Evolutionary conservation across 768 basidiomycete genomes (phyloP), one percentile per base, ranked within the genome.

Genomic region (Pisolithus orientalis): DNA sequence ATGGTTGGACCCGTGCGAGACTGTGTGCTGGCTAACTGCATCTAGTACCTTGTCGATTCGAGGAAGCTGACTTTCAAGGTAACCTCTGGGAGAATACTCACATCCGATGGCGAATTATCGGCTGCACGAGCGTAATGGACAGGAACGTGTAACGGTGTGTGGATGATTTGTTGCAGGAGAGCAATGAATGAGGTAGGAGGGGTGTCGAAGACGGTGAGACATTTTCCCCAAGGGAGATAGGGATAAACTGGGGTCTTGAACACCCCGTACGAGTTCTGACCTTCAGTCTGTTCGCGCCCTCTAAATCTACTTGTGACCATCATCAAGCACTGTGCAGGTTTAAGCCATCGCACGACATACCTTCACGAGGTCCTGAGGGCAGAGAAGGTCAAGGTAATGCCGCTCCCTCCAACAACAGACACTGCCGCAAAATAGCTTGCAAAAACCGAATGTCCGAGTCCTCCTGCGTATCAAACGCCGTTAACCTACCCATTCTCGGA

Each of bases 321-420:
- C 49, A 61, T 16, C 45, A 47, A 7, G 13, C 34, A 4, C 9
- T 25, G 11, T 21, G 21, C 32, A 46, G 27, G 10, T 13, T 21
- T 10, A 11, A 11, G 16, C 47, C 5, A 3, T 13, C 42, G 8
- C 21, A 37, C 10, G 48, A 40, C 61, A 65, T 67, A 51, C 70
- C 58, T 66, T 64, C 37, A 83, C 60, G n/a, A 85, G 66, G 56
- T 84, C 80, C 34, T 78, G 74, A 6, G 72, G n/a, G 75, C 62
- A 14, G 71, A 63, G 24, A 84, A 71, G 2, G 73, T 70, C 57
- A 80, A 81, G 0, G 84, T 78, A 63, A 85, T 78, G 3, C 84
- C 84, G 21, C 77, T 78, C 11, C 84, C 84, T 9, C 81, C 83
- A 5, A 78, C 78, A 39, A 83, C 64, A 53, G 85, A 72, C 53